A percentile compares a stretch with the other conserved stretches of the same genome.
Evolutionary conservation across 441 rosid species (phyloP).

Genomic region (Erysimum pusillum): DNA sequence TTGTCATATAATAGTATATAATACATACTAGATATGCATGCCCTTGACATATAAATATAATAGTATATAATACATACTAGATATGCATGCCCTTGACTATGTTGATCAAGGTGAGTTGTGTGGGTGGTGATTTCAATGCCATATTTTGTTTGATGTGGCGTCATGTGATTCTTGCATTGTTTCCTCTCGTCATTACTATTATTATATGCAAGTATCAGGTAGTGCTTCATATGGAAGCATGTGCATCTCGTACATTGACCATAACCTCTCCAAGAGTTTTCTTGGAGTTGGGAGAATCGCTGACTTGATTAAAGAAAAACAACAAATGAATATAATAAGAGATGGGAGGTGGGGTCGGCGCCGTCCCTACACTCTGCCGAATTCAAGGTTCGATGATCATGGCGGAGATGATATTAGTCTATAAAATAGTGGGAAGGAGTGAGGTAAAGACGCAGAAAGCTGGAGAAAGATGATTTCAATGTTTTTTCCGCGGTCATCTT

Average conservation of each 20-base stretch:
- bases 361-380: conserved; percentile 58
- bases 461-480: conserved; percentile 53
- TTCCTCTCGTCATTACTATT: conserved; percentile 30
- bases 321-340: conserved; percentile 35
- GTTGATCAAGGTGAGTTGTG: conserved; percentile 27
- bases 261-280: conserved; percentile 31
- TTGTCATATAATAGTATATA: conserved; percentile 35
- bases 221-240: conserved; percentile 43
- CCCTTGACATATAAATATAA: conserved; percentile 24
- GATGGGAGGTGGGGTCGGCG: conserved; percentile 61
- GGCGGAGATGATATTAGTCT: conserved; percentile 13
- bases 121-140: conserved; percentile 37
- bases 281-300: conserved; percentile 41
- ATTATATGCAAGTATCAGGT: conserved; percentile 33
- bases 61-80: neutral
- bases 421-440: conserved; percentile 24
- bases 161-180: conserved; percentile 37
- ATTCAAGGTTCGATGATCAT: conserved; percentile 43
- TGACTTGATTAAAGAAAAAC: conserved; percentile 40
- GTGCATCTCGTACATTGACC: conserved; percentile 46
- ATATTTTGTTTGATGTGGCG: conserved; percentile 24
- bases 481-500: conserved; percentile 52
- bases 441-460: conserved; percentile 25
- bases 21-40: conserved; percentile 13
- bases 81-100: conserved; percentile 34